Evolutionary conservation across 1,284 basidiomycete species (phyloP).

Genomic region (Ceratobasidium sp.): DNA sequence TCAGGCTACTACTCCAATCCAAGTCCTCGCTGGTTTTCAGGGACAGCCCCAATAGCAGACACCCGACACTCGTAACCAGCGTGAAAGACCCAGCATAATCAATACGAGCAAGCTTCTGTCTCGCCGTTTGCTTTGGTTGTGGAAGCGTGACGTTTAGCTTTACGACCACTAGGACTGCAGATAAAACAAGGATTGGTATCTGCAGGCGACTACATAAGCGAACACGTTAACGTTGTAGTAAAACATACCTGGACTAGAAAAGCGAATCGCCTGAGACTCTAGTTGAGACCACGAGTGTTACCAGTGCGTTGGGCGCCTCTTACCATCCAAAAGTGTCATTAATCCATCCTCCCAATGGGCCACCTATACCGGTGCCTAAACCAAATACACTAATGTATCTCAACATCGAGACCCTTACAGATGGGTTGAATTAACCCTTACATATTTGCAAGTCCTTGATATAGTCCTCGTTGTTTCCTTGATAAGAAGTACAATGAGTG

Average conservation of each 20-base stretch:
- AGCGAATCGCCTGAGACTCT: conserved; percentile 55
- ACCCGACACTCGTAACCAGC: conserved; percentile 79
- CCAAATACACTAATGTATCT: conserved; percentile 71
- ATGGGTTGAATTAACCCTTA: conserved; percentile 56
- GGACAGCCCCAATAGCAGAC: conserved; percentile 80
- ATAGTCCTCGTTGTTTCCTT: conserved; percentile 84
- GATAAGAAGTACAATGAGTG: background rate
- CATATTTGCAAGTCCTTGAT: conserved; percentile 91
- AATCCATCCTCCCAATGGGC: conserved; percentile 89
- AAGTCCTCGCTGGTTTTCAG: conserved; percentile 85
- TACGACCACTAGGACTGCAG: conserved; percentile 71
- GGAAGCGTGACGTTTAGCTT: conserved; percentile 81
- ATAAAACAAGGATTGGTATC: conserved; percentile 80
- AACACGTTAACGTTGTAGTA: background rate
- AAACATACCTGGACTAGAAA: conserved; percentile 72
- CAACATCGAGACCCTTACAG: conserved; percentile 16
- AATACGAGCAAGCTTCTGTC: conserved; percentile 79
- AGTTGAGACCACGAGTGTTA: background rate
- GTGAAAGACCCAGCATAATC: conserved; percentile 86
- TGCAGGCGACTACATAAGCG: conserved; percentile 55
- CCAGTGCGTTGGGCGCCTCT: conserved; percentile 53
- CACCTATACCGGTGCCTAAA: conserved; percentile 83
- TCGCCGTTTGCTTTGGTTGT: conserved; percentile 67
- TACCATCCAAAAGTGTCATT: conserved; percentile 87
- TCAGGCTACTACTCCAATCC: conserved; percentile 77